These are phyloP conservation scores for Globisporangium spiculum DNA, from an alignment of 352 stramenopile species.

Conservation along the genomic window DNA sequence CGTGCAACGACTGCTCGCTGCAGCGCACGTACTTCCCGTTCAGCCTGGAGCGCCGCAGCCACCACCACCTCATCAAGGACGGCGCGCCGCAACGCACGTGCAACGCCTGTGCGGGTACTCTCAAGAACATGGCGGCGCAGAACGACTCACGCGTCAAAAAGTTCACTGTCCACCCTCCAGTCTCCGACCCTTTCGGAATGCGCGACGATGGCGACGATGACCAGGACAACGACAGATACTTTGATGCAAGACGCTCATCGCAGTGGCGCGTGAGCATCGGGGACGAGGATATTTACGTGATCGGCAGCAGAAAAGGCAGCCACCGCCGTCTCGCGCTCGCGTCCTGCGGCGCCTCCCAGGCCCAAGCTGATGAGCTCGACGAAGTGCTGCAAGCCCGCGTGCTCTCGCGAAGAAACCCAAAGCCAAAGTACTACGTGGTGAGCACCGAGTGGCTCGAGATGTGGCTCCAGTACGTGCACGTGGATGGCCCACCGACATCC, in stretches of 20 bases:
- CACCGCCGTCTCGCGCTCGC: constrained; percentile 5
- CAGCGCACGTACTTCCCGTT: constrained; percentile 71
- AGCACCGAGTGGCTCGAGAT: constrained; percentile 59
- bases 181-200: constrained; percentile 5
- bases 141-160: constrained; percentile 54
- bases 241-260: not conserved
- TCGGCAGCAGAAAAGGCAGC: constrained; percentile 10
- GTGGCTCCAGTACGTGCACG: constrained; percentile 66
- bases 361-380: constrained; percentile 45
- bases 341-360: not conserved
- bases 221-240: not conserved
- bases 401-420: constrained; percentile 24
- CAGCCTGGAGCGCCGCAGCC: constrained; percentile 34
- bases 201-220: constrained; percentile 7
- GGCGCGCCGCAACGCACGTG: constrained; percentile 71
- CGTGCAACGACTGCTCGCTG: constrained; percentile 67
- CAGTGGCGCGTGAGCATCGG: constrained; percentile 10
- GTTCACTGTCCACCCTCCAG: constrained; percentile 28
- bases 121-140: constrained; percentile 62
- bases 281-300: constrained; percentile 19
- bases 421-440: constrained; percentile 46
- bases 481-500: constrained; percentile 22
- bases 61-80: constrained; percentile 70
- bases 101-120: constrained; percentile 53
- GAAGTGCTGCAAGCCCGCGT: constrained; percentile 44